phyloP scores from a whole-genome alignment of 345 rosid species.

The Kernera saxatilis region DNA sequence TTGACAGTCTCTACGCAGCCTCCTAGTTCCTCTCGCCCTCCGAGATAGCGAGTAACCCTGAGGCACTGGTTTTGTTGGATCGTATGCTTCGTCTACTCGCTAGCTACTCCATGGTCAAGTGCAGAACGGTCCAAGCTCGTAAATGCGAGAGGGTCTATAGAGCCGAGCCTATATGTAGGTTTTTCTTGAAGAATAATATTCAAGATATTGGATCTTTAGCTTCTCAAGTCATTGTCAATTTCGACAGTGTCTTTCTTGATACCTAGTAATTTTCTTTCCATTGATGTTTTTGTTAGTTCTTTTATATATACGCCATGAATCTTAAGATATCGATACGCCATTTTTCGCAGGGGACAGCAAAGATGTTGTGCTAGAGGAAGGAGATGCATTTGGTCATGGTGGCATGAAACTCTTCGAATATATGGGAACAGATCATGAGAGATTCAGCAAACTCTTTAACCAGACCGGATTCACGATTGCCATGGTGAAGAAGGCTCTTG shows the following conservation, averaged over 20 bases:
- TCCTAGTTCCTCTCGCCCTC: slow-evolving; percentile 32
- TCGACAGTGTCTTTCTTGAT: slow-evolving; percentile 35
- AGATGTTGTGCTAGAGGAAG: slow-evolving; percentile 47
- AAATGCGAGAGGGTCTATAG: slow-evolving; percentile 31
- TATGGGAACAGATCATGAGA: slow-evolving; percentile 34
- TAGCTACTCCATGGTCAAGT: slow-evolving; percentile 36
- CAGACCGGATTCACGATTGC: slow-evolving; percentile 37
- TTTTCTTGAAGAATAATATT: slow-evolving; percentile 25
- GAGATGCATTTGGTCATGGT: slow-evolving; percentile 58
- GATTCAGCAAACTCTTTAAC: slow-evolving; percentile 47
- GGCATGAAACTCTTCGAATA: slow-evolving; percentile 43
- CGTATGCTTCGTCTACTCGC: slow-evolving; percentile 44
- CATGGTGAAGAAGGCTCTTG: slow-evolving; percentile 42
- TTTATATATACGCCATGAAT: not conserved
- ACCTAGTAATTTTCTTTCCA: slow-evolving; percentile 27
- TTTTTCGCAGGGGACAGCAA: slow-evolving; percentile 31
- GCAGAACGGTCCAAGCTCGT: not conserved
- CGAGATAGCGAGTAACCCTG: slow-evolving; percentile 41
- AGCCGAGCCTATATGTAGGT: slow-evolving; percentile 37
- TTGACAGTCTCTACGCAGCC: slow-evolving; percentile 32
- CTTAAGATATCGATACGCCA: not conserved
- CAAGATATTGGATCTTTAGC: slow-evolving; percentile 34
- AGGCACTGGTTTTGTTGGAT: slow-evolving; percentile 37
- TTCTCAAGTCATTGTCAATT: slow-evolving; percentile 33
- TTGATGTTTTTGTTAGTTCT: too few relatives aligned